phyloP scores from a whole-genome alignment of 2,329 filamentous ascomycete genomes.

The Paraphoma sp. region DNA sequence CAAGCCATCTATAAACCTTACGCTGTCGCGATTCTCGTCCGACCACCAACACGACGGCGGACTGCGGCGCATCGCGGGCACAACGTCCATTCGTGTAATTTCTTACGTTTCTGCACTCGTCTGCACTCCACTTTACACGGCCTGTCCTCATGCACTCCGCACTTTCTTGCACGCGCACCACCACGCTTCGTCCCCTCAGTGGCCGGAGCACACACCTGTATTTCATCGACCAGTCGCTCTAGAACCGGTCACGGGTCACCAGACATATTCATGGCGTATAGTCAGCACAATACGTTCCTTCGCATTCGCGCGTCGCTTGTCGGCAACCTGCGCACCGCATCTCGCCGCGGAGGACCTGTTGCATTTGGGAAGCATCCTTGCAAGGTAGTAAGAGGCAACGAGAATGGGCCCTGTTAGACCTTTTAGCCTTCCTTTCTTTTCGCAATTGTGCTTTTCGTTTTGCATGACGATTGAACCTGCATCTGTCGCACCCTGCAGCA shows the following conservation, averaged over 20 bases:
- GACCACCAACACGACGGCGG: background rate
- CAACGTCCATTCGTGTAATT: background rate
- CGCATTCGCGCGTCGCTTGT: constrained; percentile 8
- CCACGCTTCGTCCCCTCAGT: constrained; percentile 12
- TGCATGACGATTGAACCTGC: constrained; percentile 5
- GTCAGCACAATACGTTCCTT: background rate
- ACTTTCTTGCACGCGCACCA: constrained; percentile 7
- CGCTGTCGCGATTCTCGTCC: background rate
- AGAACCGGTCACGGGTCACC: constrained; percentile 11
- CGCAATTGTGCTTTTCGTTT: background rate
- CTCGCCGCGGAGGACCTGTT: background rate
- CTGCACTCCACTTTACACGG: constrained; percentile 16
- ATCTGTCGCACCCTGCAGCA: constrained; percentile 11
- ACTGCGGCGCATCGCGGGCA: background rate
- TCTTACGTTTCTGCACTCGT: constrained; percentile 6
- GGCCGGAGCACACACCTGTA: background rate
- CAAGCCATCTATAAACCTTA: background rate
- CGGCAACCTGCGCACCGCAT: constrained; percentile 5
- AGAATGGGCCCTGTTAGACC: background rate
- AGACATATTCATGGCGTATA: background rate
- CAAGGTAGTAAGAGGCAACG: background rate
- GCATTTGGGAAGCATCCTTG: background rate
- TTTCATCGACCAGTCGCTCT: background rate
- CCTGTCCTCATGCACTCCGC: constrained; percentile 16
- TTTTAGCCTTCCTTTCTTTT: background rate